Evolutionary conservation across 352 stramenopile species (phyloP).

Genomic region (Aphanomyces astaci): DNA sequence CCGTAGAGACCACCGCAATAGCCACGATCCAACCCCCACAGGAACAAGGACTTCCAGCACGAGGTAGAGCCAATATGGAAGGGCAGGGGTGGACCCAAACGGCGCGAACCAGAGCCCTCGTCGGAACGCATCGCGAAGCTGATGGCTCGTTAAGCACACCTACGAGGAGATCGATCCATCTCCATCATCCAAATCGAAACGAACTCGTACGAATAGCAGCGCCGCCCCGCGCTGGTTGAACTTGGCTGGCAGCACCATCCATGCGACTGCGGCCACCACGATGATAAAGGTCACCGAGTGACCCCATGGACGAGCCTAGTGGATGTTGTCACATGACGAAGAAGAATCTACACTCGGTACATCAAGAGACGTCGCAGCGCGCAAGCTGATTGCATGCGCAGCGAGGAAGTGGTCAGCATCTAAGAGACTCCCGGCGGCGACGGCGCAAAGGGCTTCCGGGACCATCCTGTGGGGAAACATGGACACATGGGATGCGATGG

Average conservation of each 20-base stretch:
- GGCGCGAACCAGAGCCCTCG: slow-evolving; percentile 19
- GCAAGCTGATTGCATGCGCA: slow-evolving; percentile 2
- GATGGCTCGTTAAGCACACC: slow-evolving; percentile 19
- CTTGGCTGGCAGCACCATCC: background rate
- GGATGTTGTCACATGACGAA: background rate
- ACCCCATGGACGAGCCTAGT: slow-evolving; percentile 14
- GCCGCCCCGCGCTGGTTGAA: background rate
- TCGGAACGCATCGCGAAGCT: slow-evolving; percentile 18
- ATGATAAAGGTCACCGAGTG: slow-evolving; percentile 11
- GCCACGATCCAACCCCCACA: background rate
- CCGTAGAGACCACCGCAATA: background rate
- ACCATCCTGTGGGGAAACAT: background rate
- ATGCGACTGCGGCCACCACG: background rate
- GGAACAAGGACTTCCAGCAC: slow-evolving; percentile 2
- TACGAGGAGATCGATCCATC: background rate
- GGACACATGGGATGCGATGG: background rate
- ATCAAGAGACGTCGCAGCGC: slow-evolving; percentile 5
- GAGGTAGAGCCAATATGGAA: slow-evolving; percentile 19
- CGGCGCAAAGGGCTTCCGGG: background rate
- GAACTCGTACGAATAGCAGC: slow-evolving; percentile 1
- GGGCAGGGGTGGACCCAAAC: slow-evolving; percentile 4
- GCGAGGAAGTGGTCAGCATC: slow-evolving; percentile 19
- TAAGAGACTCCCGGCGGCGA: slow-evolving; percentile 2
- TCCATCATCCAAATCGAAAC: background rate
- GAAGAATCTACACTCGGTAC: background rate